A percentile compares a stretch with the other conserved stretches of the same genome.
Evolutionary conservation across 805 yeast genomes (phyloP).

Genomic region (Pichia pseudocactophila): DNA sequence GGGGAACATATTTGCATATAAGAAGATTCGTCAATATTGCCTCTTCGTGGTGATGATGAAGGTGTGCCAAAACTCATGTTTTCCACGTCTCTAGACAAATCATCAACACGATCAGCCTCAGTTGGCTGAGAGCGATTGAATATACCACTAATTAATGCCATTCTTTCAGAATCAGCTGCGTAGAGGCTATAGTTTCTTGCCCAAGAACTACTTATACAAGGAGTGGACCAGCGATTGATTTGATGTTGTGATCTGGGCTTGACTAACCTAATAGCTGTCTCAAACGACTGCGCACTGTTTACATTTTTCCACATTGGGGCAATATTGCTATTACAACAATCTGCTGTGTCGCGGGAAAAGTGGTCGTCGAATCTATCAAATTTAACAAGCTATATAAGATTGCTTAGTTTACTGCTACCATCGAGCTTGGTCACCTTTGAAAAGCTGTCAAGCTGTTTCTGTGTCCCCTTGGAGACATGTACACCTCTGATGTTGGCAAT

Average conservation of each 20-base stretch:
- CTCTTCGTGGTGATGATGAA: slow-evolving; percentile 19
- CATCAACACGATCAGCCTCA: slow-evolving; percentile 24
- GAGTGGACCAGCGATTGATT: neutral
- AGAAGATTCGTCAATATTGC: slow-evolving; percentile 13
- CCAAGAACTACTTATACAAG: neutral
- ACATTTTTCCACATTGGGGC: slow-evolving; percentile 7
- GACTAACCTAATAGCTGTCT: no score
- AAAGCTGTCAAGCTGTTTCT: slow-evolving; percentile 11
- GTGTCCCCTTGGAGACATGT: slow-evolving; percentile 12
- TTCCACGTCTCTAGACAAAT: slow-evolving; percentile 28
- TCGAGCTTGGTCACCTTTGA: neutral
- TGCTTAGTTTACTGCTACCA: neutral
- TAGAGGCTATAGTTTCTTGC: neutral
- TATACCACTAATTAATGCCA: slow-evolving; percentile 24
- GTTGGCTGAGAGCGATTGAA: slow-evolving; percentile 22
- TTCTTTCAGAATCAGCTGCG: neutral
- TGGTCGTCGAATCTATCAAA: no score
- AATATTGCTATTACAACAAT: no score
- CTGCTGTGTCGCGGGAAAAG: no score
- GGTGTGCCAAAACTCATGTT: slow-evolving; percentile 24
- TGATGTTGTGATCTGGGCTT: no score
- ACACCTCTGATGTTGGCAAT: slow-evolving; percentile 9
- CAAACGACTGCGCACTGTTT: slow-evolving; percentile 4
- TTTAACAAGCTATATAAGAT: no score
- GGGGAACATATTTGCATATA: slow-evolving; percentile 27